These are phyloP conservation scores for Pseudocercospora fijiensis DNA, from an alignment of 2,329 filamentous ascomycete genomes.

Conservation along the genomic window DNA sequence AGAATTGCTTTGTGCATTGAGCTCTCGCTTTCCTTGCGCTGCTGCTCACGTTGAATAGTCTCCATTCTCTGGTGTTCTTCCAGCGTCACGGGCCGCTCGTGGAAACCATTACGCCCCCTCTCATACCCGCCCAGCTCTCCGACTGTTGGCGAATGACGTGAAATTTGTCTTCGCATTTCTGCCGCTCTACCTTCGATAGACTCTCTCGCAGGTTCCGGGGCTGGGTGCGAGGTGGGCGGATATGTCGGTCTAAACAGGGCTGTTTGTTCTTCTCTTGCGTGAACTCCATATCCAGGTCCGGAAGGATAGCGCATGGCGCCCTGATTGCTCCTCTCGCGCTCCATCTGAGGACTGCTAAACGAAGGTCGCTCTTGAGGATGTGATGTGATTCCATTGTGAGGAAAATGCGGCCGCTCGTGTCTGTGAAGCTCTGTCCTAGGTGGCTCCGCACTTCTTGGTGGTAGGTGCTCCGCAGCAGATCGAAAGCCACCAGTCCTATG, in stretches of 20 bases:
- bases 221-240: slow-evolving; percentile 28
- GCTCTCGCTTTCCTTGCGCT: slow-evolving; percentile 40
- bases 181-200: slow-evolving; percentile 33
- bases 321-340: slow-evolving; percentile 28
- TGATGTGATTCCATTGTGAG: slow-evolving; percentile 31
- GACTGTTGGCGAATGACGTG: slow-evolving; percentile 31
- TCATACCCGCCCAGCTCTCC: slow-evolving; percentile 27
- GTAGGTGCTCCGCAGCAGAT: slow-evolving; percentile 29
- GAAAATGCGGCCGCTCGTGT: slow-evolving; percentile 27
- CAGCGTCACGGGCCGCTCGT: slow-evolving; percentile 40
- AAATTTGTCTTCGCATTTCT: slow-evolving; percentile 32
- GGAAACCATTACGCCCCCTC: slow-evolving; percentile 31
- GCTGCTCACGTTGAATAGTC: slow-evolving; percentile 50
- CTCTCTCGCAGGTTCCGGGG: slow-evolving; percentile 32
- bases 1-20: slow-evolving; percentile 62
- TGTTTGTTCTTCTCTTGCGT: slow-evolving; percentile 35
- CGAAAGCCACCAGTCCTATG: slow-evolving; percentile 29
- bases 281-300: slow-evolving; percentile 28
- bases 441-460: slow-evolving; percentile 11
- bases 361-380: slow-evolving; percentile 29
- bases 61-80: slow-evolving; percentile 48
- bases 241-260: slow-evolving; percentile 34
- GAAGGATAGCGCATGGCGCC: slow-evolving; percentile 27
- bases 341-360: slow-evolving; percentile 33
- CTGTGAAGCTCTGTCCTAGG: slow-evolving; percentile 24